Evolutionary conservation across 2,329 filamentous ascomycete species (phyloP), one percentile per base, ranked within the genome.

Genomic region (Verruconis gallopava): DNA sequence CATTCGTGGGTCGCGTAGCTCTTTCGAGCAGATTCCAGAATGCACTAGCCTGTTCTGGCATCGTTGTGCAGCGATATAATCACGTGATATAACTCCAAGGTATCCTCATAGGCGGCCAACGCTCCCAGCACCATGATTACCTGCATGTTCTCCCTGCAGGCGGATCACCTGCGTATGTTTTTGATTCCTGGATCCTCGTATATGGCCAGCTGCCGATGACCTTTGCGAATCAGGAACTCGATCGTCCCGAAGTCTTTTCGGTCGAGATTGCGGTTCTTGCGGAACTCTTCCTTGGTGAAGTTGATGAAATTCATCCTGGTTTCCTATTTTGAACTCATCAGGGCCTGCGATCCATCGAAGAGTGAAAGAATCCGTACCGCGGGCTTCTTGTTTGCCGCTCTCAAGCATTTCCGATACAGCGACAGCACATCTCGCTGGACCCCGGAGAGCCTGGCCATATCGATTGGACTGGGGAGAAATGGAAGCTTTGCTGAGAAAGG

Each of bases 371-470:
- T 34, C 35, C 70, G 53, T 59, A 89, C 85, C 52, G 64, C 57
- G 38, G 88, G 85, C 60, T 98, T 96, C 54, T 78, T 79, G 46
- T 80, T 75, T 45, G 81, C 78, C 54, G 83, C 84, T 46, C 88
- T 76, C 19, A 98, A 67, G 54, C 89, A 96, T 56, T 77, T 75
- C 45, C 89, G 78, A 59, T 96, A 98, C 12, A 98, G 73, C 22
- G 77, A 71, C 40, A 96, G 62, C 3, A 95, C 89, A 54, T 94
- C 85, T 53, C 75, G 80, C 58, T 96, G 89, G n/a, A 96, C 68
- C 25, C 91, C 91, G 5, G 88, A 93, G 19, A 88, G 67, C 52
- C 77, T 72, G 17, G 55, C 49, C 56, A 60, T 59, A 9, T 30
- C 9, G n/a, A n/a, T n/a, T n/a, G n/a, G n/a, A n/a, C n/a, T n/a